Evolutionary conservation across 345 rosid genomes (phyloP), one percentile per base, ranked within the genome.

Genomic region (Citrus hindsii): DNA sequence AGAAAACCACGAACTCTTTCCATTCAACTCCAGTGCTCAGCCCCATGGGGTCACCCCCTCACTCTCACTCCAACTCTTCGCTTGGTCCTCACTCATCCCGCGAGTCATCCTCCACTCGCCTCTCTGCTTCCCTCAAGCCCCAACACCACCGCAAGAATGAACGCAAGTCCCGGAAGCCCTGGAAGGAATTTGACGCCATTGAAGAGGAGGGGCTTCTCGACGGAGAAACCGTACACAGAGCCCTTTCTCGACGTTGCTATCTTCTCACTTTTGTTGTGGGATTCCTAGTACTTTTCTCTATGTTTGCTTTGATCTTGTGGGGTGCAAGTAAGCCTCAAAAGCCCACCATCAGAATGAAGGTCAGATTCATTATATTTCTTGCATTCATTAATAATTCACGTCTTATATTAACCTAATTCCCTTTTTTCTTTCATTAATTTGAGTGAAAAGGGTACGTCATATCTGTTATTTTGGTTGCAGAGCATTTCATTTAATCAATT

Each of bases 31-130:
- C 93, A 3, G 88, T 80, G 2, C 77, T 90, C 46, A 92, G 93
- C 82, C 93, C 93, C 2, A 77, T 81, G 82, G 91, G 89, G 12
- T 92, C 97, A 0, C 97, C 93, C 13, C 94, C 91, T 22, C 93
- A 91, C 75, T 89, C 92, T 24, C 93, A 89, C 76, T 89, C 90
- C 71, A 90, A 90, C 90, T 90, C 96, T 28, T 92, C 93, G 37
- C 79, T 86, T 7, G 96, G 92, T 22, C 96, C 91, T 21, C 93
- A 85, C 70, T 90, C 94, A 9, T 84, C 87, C 1, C 90, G 91
- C 0, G 92, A 87, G 48, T 92, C 94, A 32, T 87, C 92, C 69
- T 88, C 97, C 61, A 87, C 92, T 10, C 91, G 93, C 58, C 84
- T 87, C 79, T 90, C 94, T 16, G 89, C 81, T 21, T 88, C 90